phyloP scores from a whole-genome alignment of 768 basidiomycete genomes.

The Rhodotorula diobovata region DNA sequence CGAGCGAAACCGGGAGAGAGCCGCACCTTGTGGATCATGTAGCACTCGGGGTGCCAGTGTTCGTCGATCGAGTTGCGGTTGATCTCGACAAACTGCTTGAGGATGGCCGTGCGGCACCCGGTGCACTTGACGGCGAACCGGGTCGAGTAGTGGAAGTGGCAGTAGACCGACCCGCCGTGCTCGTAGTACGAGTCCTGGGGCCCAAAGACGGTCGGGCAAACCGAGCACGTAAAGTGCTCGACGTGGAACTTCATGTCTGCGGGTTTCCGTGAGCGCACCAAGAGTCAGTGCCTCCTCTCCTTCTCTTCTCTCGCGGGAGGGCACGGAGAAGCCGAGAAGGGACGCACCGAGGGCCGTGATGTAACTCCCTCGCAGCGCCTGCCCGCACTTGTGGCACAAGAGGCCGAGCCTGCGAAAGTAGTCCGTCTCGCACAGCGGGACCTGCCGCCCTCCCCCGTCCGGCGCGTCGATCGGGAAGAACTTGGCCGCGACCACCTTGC shows the following conservation, averaged over 20 bases:
- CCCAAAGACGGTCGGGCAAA: constrained; percentile 91
- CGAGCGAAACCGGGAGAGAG: not conserved
- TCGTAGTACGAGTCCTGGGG: constrained; percentile 99
- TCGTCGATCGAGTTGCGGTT: constrained; percentile 97
- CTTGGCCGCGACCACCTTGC: constrained; percentile 91
- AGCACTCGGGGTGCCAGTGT: constrained; percentile 99
- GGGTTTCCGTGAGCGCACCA: not conserved
- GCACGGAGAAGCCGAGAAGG: constrained; percentile 16
- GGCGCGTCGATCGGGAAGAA: constrained; percentile 96
- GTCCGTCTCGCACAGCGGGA: constrained; percentile 95
- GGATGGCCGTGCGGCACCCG: constrained; percentile 90
- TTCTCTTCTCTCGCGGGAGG: no score
- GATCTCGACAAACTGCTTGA: constrained; percentile 99
- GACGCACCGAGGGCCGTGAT: constrained; percentile 96
- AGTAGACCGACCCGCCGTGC: constrained; percentile 94
- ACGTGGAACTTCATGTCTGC: constrained; percentile 97
- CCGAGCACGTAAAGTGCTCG: constrained; percentile 97
- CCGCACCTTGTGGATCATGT: constrained; percentile 98
- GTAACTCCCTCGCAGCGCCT: constrained; percentile 91
- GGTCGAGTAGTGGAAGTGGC: constrained; percentile 98
- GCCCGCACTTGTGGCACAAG: constrained; percentile 91
- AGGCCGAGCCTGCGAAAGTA: constrained; percentile 94
- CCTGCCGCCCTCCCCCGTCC: constrained; percentile 58
- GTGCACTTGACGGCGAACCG: constrained; percentile 98
- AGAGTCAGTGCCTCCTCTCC: no score